Base-by-base conservation (phyloP, 2,329 filamentous ascomycete species). In the Penicillium sp. region DNA sequence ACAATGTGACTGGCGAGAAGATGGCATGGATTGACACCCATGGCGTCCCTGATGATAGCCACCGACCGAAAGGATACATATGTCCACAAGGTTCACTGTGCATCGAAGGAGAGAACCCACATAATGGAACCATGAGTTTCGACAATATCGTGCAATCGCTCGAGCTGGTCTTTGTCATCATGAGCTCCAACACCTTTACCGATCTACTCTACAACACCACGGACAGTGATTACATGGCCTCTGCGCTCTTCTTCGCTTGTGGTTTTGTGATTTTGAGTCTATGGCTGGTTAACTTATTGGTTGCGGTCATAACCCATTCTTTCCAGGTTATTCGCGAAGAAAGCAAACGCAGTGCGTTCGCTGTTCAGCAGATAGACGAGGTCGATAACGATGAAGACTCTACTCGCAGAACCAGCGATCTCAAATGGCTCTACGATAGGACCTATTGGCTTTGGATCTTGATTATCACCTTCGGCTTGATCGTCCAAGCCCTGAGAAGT, bases 321-420 rank as follows among this genome's bases (percentile, higher is more conserved):
- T 99, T 99, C 68, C 94, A 99, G 71, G 90, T 99, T 61, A 99
- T 99, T 65, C 86, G 94, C 60, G 95, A 99, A 77, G 94, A 99
- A 71, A 96, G 91, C 75, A 92, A 89, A 73, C 87, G 89, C 28
- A 97, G 92, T 76, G 94, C 95, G 3, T 99, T 99, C 72, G 92
- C 92, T 4, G 86, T 86, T 11, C 85, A 91, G 53, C 83, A 90
- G 34, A 83, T 82, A 48, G 79, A 82, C 46, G 68, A 67, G n/a
- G 69, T 77, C 31, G 69, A 76, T 23, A 73, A 76, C 28, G 76
- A 79, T 36, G 66, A 74, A 21, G 58, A 58, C 18, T 51, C 63
- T 2, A 52, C 60, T 7, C 68, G 59, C 16, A 75, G 69, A 56
- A 55, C 65, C 16, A 78, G 71, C 52, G 61, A 78, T 59, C 64